Base-by-base conservation (phyloP, 495 filamentous ascomycete species). In the Penicillium atrosanguineum region DNA sequence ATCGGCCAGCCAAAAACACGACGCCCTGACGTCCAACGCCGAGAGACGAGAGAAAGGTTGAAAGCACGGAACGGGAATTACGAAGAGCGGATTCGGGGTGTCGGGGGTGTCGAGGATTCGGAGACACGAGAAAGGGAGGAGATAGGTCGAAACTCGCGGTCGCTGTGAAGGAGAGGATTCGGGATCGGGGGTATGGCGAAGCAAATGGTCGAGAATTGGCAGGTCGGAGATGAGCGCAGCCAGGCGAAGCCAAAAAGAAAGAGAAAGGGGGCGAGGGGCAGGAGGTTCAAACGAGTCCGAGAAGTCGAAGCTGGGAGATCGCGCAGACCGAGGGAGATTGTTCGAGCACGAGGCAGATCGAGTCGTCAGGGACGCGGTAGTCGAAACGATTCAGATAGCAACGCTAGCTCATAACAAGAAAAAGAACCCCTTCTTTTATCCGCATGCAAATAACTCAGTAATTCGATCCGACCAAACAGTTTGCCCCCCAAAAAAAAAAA, bases 21-120 rank as follows among this genome's bases (percentile, higher is more conserved):
- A 72, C 66, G 69, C 69, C 72, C 70, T 67, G 72, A 72, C 72
- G 63, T 71, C 72, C 72, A 75, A 75, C 72, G 70, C 72, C 70
- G 65, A 68, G 61, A 71, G 70, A 75, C 69, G 69, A 44, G 68
- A 61, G 61, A 53, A 45, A 57, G 47, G 43, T 18, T 53, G 53
- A 65, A 44, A 71, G 62, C 57, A 71, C 62, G 62, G 63, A 65
- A 52, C 59, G 65, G 36, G 46, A 29, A 45, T 28, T 20, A 55
- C 20, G 37, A 28, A 16, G 19, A 44, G 52, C 48, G 55, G 52
- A 59, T 56, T 53, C 59, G 53, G 53, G 53, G 54, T 43, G 26
- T 55, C 59, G 47, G 60, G 44, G 21, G n/a, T n/a, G 19, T 34
- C 1, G 46, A 23, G 31, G 20, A 29, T n/a, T 7, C 11, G 6